Evolutionary conservation across 2,329 filamentous ascomycete species (phyloP).

Genomic region (Stagonosporopsis cucurbitacearum): DNA sequence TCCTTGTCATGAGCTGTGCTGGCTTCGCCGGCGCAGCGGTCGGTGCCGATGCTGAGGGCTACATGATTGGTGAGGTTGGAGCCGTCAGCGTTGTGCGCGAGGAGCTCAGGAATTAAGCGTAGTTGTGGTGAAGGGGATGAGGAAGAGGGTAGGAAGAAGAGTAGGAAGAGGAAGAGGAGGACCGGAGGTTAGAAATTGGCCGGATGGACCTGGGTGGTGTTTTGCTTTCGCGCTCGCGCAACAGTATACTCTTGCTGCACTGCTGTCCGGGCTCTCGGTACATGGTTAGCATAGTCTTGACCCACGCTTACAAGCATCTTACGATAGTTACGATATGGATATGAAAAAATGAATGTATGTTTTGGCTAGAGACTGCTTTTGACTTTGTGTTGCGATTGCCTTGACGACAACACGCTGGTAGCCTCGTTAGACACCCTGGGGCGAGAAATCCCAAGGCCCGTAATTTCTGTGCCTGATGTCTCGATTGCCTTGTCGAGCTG

Average conservation of each 20-base stretch:
- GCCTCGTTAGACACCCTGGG: no score
- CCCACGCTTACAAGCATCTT: slow-evolving; percentile 10
- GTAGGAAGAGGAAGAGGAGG: neutral
- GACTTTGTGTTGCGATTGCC: neutral
- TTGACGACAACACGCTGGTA: neutral
- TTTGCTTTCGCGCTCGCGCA: slow-evolving; percentile 5
- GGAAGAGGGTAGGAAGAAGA: neutral
- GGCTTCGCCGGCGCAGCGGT: slow-evolving; percentile 25
- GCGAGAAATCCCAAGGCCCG: no score
- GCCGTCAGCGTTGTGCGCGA: slow-evolving; percentile 5
- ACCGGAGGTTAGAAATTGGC: slow-evolving; percentile 10
- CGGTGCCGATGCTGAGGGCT: slow-evolving; percentile 24
- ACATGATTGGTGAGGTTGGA: slow-evolving; percentile 22
- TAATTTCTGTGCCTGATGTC: no score
- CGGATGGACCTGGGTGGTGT: neutral
- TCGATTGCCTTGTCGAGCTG: no score
- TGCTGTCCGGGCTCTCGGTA: slow-evolving; percentile 6
- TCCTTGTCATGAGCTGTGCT: slow-evolving; percentile 28
- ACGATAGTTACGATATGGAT: slow-evolving; percentile 18
- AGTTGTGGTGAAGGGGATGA: neutral
- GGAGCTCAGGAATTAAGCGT: neutral
- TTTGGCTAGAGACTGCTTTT: slow-evolving; percentile 3
- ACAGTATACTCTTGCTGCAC: neutral
- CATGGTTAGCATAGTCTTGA: slow-evolving; percentile 17
- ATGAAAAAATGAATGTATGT: slow-evolving; percentile 16